phyloP scores from a whole-genome alignment of 1,284 basidiomycete species.

The Leccinum idahoense region DNA sequence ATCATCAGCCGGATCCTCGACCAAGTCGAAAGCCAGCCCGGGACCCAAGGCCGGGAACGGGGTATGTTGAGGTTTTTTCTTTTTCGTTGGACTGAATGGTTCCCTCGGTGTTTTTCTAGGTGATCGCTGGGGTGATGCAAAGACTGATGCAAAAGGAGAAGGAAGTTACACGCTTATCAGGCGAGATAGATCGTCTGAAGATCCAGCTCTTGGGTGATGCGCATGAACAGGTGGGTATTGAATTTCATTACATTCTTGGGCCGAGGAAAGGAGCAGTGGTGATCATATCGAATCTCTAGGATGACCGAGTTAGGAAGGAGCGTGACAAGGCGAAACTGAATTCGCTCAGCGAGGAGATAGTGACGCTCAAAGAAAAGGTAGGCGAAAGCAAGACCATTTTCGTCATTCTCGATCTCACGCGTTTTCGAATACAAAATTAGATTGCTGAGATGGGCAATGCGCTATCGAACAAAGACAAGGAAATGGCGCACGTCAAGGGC shows the following conservation, averaged over 20 bases:
- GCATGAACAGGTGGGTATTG: slow-evolving; percentile 49
- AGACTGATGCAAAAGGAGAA: slow-evolving; percentile 82
- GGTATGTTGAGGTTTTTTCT: slow-evolving; percentile 26
- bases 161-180: slow-evolving; percentile 70
- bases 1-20: slow-evolving; percentile 29
- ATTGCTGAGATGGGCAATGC: slow-evolving; percentile 48
- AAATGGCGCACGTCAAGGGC: slow-evolving; percentile 72
- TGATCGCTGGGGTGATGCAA: slow-evolving; percentile 75
- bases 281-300: slow-evolving; percentile 38
- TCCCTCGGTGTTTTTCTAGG: slow-evolving; percentile 33
- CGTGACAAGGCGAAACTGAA: slow-evolving; percentile 74
- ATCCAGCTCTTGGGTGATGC: slow-evolving; percentile 51
- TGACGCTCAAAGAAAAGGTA: slow-evolving; percentile 67
- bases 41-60: slow-evolving; percentile 48
- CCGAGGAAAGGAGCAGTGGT: slow-evolving; percentile 1
- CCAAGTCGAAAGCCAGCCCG: slow-evolving; percentile 35
- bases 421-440: slow-evolving; percentile 31
- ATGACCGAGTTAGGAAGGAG: slow-evolving; percentile 74
- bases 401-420: slow-evolving; percentile 1
- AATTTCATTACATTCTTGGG: neutral
- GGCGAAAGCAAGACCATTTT: slow-evolving; percentile 6
- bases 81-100: neutral
- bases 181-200: slow-evolving; percentile 64
- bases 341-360: slow-evolving; percentile 72
- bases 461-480: slow-evolving; percentile 60